Evolutionary conservation across 176 grass and related monocot genomes (phyloP).

Genomic region (Panicum miliaceum): DNA sequence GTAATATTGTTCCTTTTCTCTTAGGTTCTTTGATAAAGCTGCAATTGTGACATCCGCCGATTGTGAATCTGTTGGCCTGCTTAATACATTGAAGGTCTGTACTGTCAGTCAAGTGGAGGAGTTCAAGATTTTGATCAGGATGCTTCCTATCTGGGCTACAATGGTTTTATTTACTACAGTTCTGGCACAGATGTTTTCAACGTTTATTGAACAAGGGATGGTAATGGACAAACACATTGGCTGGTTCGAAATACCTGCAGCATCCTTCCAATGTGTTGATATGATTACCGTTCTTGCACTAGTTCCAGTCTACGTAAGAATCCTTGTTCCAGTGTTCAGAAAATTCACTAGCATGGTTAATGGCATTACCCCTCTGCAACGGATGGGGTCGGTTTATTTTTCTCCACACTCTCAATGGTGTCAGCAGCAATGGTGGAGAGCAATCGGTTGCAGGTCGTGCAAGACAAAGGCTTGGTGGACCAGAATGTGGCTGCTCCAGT

Average conservation of each 20-base stretch:
- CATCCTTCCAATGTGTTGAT: constrained; percentile 60
- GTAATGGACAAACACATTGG: constrained; percentile 50
- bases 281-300: constrained; percentile 45
- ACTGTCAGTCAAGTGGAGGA: constrained; percentile 76
- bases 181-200: constrained; percentile 55
- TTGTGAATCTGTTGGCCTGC: constrained; percentile 39
- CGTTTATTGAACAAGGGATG: constrained; percentile 50
- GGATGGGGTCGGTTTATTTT: constrained; percentile 53
- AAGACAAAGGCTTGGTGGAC: constrained; percentile 31
- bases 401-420: constrained; percentile 56
- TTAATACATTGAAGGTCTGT: constrained; percentile 50
- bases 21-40: constrained; percentile 71
- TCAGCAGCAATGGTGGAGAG: constrained; percentile 63
- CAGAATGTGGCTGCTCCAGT: constrained; percentile 38
- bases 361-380: constrained; percentile 57
- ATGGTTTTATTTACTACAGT: constrained; percentile 54
- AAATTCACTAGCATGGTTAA: constrained; percentile 51
- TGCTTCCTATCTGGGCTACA: constrained; percentile 64
- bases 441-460: constrained; percentile 42
- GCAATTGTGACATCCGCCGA: constrained; percentile 49
- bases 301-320: constrained; percentile 58
- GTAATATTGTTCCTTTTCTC: constrained; percentile 33
- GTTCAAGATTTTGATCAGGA: constrained; percentile 62
- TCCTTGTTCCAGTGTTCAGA: constrained; percentile 56
- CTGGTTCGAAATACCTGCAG: constrained; percentile 57